Evolutionary conservation across 495 filamentous ascomycete genomes (phyloP), one percentile per base, ranked within the genome.

Genomic region (Neurospora sp.): DNA sequence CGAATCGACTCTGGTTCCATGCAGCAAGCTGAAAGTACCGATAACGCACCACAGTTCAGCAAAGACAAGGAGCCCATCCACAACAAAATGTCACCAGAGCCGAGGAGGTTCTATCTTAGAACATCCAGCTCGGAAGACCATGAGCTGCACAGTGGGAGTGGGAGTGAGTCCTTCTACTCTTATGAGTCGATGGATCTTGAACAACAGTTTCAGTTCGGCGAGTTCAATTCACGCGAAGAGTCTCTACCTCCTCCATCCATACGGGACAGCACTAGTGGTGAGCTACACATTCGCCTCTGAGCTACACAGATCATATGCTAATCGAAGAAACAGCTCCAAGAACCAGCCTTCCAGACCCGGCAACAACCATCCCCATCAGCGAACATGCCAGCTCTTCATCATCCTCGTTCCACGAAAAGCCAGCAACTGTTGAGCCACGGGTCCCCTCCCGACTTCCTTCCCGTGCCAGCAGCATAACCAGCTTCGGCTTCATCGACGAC

Each of bases 401-500:
- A 35, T 66, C 54, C 27, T 66, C 54, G 5, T 66, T 66, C 54
- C 54, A 66, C 14, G 54, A 66, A 66, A 66, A 66, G 54, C 54
- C 54, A 35, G 35, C 54, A 3, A 18, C 54, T 27, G 31, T 66
- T 35, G 54, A 23, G 5, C 54, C 54, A 35, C 54, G 27, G 4
- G 54, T 37, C 3, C 54, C 54, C 14, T 31, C 54, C 54, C 54
- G 35, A 18, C 14, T 35, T 9, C 54, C 69, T 3, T 46, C 73
- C 31, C 31, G 54, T 31, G 41, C 37, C 7, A 23, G 39, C 35
- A 12, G 48, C 27, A 71, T 40, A 48, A 38, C 42, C 73, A 69
- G 35, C 73, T 71, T 48, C 44, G 54, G 54, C 27, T 44, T 31
- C 76, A 59, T 44, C 74, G 39, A 73, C 73, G 59, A 77, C 40